Percentiles rank a stretch among this genome's conserved stretches.
phyloP scores from a whole-genome alignment of 1,139 yeast genomes.

The Pichia cactophila region DNA sequence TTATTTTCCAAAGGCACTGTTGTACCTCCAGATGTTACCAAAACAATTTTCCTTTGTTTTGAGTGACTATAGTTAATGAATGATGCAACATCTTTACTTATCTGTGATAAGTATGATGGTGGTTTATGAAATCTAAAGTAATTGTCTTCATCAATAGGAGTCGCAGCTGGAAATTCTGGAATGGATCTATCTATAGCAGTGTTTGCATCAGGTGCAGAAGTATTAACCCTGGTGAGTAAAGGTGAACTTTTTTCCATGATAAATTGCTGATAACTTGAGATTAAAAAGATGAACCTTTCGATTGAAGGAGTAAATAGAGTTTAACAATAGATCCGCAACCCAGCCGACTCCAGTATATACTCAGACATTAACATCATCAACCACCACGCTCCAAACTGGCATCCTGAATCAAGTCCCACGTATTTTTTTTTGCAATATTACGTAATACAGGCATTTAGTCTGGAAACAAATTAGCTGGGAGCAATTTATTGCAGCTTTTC shows the following conservation, averaged over 20 bases:
- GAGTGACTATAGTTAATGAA: constrained; percentile 47
- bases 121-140: constrained; percentile 67
- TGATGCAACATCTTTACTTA: constrained; percentile 46
- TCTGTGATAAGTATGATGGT: constrained; percentile 64
- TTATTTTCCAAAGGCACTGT: constrained; percentile 96
- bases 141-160: constrained; percentile 59
- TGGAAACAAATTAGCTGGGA: no score
- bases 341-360: no score
- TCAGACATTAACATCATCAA: no score
- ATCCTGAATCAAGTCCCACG: no score
- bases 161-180: constrained; percentile 77
- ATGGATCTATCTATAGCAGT: constrained; percentile 73
- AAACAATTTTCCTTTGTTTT: constrained; percentile 47
- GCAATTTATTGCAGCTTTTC: no score
- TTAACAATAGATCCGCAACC: no score
- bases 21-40: constrained; percentile 97
- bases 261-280: not conserved
- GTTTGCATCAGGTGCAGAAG: constrained; percentile 59
- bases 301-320: no score
- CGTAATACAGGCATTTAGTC: no score
- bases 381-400: no score
- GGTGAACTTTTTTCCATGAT: not conserved
- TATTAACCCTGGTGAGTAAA: constrained; percentile 19
- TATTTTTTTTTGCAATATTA: no score
- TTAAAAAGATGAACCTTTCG: no score